phyloP scores from a whole-genome alignment of 176 grass and related monocot species.

The Paspalum notatum region DNA sequence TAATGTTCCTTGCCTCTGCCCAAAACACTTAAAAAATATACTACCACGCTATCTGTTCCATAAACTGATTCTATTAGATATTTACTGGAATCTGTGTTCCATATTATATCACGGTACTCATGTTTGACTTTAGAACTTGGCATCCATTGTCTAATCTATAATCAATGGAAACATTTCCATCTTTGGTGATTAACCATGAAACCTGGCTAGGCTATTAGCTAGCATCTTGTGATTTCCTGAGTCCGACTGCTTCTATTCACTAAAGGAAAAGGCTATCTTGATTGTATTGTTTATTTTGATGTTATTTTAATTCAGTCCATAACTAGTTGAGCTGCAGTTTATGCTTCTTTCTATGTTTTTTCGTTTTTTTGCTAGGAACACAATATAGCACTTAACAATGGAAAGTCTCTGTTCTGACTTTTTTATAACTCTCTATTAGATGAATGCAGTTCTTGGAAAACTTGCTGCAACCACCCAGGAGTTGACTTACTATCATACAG shows the following conservation, averaged over 20 bases:
- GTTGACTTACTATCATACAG: slow-evolving; percentile 59
- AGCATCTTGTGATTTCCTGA: slow-evolving; percentile 17
- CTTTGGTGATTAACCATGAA: slow-evolving; percentile 4
- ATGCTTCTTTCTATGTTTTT: background rate
- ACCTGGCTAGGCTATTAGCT: background rate
- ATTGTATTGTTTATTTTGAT: slow-evolving; percentile 12
- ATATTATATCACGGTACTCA: background rate
- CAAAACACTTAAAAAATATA: slow-evolving; percentile 30
- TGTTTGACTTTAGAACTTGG: slow-evolving; percentile 4
- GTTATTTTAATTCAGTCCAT: slow-evolving; percentile 28
- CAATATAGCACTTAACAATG: background rate
- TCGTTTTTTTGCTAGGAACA: slow-evolving; percentile 20
- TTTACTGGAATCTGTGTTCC: slow-evolving; percentile 9
- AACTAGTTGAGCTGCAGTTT: background rate
- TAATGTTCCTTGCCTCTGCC: slow-evolving; percentile 29
- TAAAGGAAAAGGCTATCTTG: slow-evolving; percentile 16
- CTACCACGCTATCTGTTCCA: background rate
- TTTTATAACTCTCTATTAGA: slow-evolving; percentile 34
- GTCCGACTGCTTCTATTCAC: background rate
- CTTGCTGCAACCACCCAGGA: slow-evolving; percentile 54
- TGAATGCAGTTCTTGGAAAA: slow-evolving; percentile 55
- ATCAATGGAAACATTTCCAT: slow-evolving; percentile 1
- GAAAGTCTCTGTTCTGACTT: slow-evolving; percentile 20
- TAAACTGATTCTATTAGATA: slow-evolving; percentile 20
- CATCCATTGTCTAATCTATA: slow-evolving; percentile 3